Base-by-base conservation (phyloP, 805 yeast genomes). In the Metschnikowia koreensis region DNA sequence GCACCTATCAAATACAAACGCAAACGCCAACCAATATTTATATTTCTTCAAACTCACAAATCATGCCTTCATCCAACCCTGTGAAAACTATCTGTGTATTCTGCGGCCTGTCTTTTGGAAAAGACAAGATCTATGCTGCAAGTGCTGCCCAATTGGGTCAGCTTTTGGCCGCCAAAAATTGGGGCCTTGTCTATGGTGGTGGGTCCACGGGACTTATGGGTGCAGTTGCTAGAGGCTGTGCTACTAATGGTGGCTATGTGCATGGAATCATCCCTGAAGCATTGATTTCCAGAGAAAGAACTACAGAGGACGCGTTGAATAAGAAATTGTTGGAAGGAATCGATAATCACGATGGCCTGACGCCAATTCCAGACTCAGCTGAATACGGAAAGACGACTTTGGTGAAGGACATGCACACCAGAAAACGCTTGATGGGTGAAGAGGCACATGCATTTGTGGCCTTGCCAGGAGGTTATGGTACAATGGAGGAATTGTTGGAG, bases 401-500 rank as follows among this genome's bases (percentile, higher is more conserved):
- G 59, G 97, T 90, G 1, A 77, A 81, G 48, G 96, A 89, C 64
- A 90, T 90, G 96, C 97, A 90, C 70, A 86, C 94, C 2, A 79
- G 97, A 66, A 90, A 90, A 75, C 79, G 84, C 66, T 61, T 87
- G 75, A 90, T 90, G 97, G 96, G 91, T 29, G 78, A 81, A 62
- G 92, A 87, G 66, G 85, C 93, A n/a, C 83, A 83, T 59, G 96
- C 93, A 0, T 90, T 90, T 68, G 81, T 90, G 42, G 96, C 96
- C 0, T 77, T 90, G 72, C 96, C 97, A 12, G 97, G 97, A 56
- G 97, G 97, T 2, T 89, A 83, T 66, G 97, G 97, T 46, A 89
- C 96, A 7, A 70, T 89, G 64, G 97, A 90, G 69, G 97, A 90
- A 70, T 75, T 90, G 55, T 84, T 89, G 85, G 97, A 90, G 73